Percentiles rank a stretch among this genome's conserved stretches.
phyloP scores from a whole-genome alignment of 495 filamentous ascomycete genomes.

The Aspergillus diversus region DNA sequence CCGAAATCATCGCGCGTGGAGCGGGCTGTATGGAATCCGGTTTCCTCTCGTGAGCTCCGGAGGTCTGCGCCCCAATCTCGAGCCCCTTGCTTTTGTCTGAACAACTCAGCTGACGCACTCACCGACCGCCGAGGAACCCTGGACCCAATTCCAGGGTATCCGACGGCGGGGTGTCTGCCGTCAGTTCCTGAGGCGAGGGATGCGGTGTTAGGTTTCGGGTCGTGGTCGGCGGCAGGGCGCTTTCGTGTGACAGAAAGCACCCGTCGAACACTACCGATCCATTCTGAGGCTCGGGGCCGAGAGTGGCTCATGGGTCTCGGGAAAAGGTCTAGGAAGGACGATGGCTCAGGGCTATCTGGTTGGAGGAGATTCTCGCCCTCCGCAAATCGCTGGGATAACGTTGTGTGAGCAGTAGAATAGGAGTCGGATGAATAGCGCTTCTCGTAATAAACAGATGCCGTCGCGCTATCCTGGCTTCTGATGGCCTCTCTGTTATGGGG shows the following conservation, averaged over 20 bases:
- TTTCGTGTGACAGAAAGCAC: slow-evolving; percentile 50
- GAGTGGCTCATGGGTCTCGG: slow-evolving; percentile 36
- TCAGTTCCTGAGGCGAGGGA: slow-evolving; percentile 41
- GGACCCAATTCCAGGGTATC: slow-evolving; percentile 14
- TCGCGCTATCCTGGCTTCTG: slow-evolving; percentile 33
- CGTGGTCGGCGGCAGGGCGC: slow-evolving; percentile 25
- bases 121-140: slow-evolving; percentile 56
- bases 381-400: slow-evolving; percentile 62
- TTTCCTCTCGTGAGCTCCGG: slow-evolving; percentile 27
- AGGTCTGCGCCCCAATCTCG: slow-evolving; percentile 57
- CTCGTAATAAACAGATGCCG: slow-evolving; percentile 32
- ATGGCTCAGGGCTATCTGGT: slow-evolving; percentile 15
- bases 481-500: slow-evolving; percentile 27
- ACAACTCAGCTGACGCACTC: slow-evolving; percentile 61
- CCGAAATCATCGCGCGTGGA: slow-evolving; percentile 40
- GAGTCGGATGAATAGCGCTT: slow-evolving; percentile 57
- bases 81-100: slow-evolving; percentile 61
- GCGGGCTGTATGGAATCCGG: slow-evolving; percentile 18
- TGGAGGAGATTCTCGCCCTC: slow-evolving; percentile 67
- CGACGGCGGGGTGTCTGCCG: slow-evolving; percentile 36
- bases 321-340: slow-evolving; percentile 28
- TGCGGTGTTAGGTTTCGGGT: slow-evolving; percentile 19
- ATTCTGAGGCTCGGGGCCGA: slow-evolving; percentile 48
- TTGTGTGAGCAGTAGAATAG: slow-evolving; percentile 69
- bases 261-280: slow-evolving; percentile 60